A percentile compares a stretch with the other conserved stretches of the same genome.
Conservation (phyloP, 2,329 filamentous ascomycete species). For the Trematosphaeria pertusa region DNA sequence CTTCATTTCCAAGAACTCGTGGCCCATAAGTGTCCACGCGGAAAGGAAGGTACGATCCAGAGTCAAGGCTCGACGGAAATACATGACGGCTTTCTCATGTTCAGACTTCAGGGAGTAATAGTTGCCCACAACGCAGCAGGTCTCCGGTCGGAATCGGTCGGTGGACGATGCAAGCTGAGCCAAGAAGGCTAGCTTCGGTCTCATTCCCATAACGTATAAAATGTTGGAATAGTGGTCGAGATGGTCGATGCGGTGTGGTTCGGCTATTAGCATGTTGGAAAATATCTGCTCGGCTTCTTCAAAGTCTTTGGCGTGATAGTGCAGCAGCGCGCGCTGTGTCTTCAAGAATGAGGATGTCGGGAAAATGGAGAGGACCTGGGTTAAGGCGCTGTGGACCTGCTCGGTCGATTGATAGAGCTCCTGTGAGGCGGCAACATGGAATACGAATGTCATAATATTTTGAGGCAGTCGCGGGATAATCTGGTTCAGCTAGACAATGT, state of each 20-base stretch:
- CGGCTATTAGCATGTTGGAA: slow-evolving; percentile 71
- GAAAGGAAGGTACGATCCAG: slow-evolving; percentile 90
- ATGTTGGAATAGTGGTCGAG: slow-evolving; percentile 98
- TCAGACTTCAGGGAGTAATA: slow-evolving; percentile 95
- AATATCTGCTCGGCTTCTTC: slow-evolving; percentile 69
- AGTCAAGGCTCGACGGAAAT: slow-evolving; percentile 91
- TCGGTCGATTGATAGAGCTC: slow-evolving; percentile 89
- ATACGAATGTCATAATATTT: slow-evolving; percentile 93
- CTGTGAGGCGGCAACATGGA: slow-evolving; percentile 87
- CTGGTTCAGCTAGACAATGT: slow-evolving; percentile 66
- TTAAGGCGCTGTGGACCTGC: slow-evolving; percentile 74
- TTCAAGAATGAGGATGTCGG: slow-evolving; percentile 87
- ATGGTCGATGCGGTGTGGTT: slow-evolving; percentile 78
- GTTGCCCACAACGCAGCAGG: slow-evolving; percentile 95
- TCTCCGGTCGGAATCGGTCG: slow-evolving; percentile 96
- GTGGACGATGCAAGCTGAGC: slow-evolving; percentile 89
- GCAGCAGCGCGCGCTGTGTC: slow-evolving; percentile 84
- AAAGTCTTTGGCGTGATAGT: slow-evolving; percentile 87
- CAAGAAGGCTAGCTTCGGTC: slow-evolving; percentile 89
- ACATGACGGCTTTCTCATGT: slow-evolving; percentile 97
- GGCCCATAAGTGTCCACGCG: slow-evolving; percentile 98
- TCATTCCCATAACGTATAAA: slow-evolving; percentile 86
- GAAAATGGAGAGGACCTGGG: slow-evolving; percentile 83
- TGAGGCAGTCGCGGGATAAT: slow-evolving; percentile 77
- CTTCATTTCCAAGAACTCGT: slow-evolving; percentile 98